Conservation (phyloP, 306 rosid genomes). For the Ormosia semicastrata region DNA sequence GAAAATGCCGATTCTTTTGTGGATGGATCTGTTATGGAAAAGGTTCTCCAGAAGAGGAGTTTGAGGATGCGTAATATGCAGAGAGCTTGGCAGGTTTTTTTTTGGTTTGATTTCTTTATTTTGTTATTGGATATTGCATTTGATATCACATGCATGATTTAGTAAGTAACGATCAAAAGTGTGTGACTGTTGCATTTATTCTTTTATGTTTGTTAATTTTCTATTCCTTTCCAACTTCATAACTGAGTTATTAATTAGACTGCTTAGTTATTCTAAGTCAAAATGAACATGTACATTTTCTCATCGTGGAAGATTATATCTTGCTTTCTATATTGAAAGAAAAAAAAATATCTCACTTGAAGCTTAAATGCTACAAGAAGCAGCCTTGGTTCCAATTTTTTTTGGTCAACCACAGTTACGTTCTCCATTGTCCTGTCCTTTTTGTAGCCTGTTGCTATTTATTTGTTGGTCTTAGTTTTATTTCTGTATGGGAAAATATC, state of each 20-base stretch:
- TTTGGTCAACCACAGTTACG: neutral
- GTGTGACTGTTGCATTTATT: conserved; percentile 8
- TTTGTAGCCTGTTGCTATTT: neutral
- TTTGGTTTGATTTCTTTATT: conserved; percentile 13
- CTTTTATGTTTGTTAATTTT: neutral
- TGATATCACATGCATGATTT: conserved; percentile 9
- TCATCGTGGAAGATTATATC: neutral
- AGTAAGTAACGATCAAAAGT: neutral
- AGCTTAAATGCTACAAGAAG: neutral
- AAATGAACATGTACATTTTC: neutral
- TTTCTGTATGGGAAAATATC: neutral
- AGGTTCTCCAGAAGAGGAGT: conserved; percentile 91
- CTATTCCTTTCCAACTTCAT: conserved; percentile 3
- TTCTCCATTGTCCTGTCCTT: neutral
- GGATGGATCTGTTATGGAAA: conserved; percentile 94
- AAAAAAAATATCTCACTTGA: neutral
- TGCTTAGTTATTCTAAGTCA: neutral
- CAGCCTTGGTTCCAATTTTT: neutral
- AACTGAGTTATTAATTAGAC: neutral
- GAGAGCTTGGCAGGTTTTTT: conserved; percentile 82
- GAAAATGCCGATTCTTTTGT: conserved; percentile 60
- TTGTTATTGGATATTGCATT: conserved; percentile 3
- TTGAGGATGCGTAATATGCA: conserved; percentile 95
- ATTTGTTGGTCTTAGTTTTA: neutral
- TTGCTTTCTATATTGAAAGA: neutral